Percentiles rank a stretch among this genome's conserved stretches.
Evolutionary conservation across 2,329 filamentous ascomycete species (phyloP).

Genomic region (Ploettnerulaceae sp.): DNA sequence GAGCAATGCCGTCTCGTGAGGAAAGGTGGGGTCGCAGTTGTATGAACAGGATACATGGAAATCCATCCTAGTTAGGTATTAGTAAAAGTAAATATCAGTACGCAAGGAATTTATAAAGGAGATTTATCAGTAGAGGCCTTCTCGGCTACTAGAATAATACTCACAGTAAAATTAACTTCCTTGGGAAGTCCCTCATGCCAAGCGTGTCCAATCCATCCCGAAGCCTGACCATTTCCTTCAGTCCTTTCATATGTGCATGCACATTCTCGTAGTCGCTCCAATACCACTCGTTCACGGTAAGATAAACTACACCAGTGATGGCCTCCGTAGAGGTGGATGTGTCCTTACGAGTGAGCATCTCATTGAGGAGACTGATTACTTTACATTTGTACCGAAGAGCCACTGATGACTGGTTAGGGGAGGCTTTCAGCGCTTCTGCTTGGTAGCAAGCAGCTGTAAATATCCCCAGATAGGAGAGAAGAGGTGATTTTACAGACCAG

Average conservation of each 20-base stretch:
- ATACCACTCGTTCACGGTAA: slow-evolving; percentile 50
- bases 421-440: slow-evolving; percentile 44
- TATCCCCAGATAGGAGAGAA: slow-evolving; percentile 45
- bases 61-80: slow-evolving; percentile 38
- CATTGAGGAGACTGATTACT: slow-evolving; percentile 42
- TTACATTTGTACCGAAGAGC: slow-evolving; percentile 28
- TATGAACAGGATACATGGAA: slow-evolving; percentile 45
- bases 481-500: slow-evolving; percentile 44
- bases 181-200: slow-evolving; percentile 43
- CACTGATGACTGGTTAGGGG: slow-evolving; percentile 21
- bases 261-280: slow-evolving; percentile 45
- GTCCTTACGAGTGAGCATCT: slow-evolving; percentile 38
- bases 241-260: slow-evolving; percentile 42
- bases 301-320: slow-evolving; percentile 45
- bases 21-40: slow-evolving; percentile 42
- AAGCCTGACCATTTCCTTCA: slow-evolving; percentile 44
- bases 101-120: no score
- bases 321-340: slow-evolving; percentile 41
- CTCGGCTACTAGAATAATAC: slow-evolving; percentile 18
- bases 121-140: no score
- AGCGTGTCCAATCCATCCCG: slow-evolving; percentile 44
- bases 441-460: slow-evolving; percentile 49
- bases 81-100: no score
- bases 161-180: slow-evolving; percentile 46
- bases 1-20: slow-evolving; percentile 36